A percentile compares a stretch with the other conserved stretches of the same genome.
Evolutionary conservation across 2,329 filamentous ascomycete genomes (phyloP).

Genomic region (Colletotrichum kahawae): DNA sequence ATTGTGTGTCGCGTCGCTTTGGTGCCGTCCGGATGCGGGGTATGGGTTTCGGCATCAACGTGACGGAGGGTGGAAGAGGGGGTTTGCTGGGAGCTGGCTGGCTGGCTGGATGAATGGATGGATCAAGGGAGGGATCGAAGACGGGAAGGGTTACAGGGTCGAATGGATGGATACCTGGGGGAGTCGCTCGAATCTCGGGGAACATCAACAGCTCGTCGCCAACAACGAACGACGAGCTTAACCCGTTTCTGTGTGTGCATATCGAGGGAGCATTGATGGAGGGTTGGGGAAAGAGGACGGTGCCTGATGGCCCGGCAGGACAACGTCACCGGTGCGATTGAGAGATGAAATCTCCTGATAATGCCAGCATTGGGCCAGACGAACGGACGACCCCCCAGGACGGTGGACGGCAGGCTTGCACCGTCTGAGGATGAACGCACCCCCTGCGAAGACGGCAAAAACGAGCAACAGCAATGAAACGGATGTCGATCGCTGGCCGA

Average conservation of each 20-base stretch:
- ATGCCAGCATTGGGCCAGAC: background rate
- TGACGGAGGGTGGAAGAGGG: background rate
- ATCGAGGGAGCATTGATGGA: background rate
- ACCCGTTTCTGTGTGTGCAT: background rate
- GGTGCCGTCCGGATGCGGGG: constrained; percentile 21
- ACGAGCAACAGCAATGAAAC: background rate
- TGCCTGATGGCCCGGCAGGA: background rate
- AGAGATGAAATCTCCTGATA: constrained; percentile 8
- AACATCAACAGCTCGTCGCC: background rate
- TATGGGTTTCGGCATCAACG: constrained; percentile 17
- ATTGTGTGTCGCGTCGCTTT: constrained; percentile 18
- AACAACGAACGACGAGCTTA: background rate
- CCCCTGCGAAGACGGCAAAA: background rate
- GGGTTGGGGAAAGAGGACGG: background rate
- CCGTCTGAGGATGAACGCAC: background rate
- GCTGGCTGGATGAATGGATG: background rate
- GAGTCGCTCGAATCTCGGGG: constrained; percentile 19
- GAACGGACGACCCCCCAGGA: background rate
- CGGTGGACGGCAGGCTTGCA: background rate
- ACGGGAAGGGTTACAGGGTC: background rate
- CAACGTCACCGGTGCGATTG: background rate
- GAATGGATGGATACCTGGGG: constrained; percentile 9
- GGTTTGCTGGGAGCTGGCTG: background rate
- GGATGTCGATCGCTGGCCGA: background rate
- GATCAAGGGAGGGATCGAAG: background rate